Evolutionary conservation across 1,284 basidiomycete species (phyloP), one percentile per base, ranked within the genome.

Genomic region (Cutaneotrichosporon sp.): DNA sequence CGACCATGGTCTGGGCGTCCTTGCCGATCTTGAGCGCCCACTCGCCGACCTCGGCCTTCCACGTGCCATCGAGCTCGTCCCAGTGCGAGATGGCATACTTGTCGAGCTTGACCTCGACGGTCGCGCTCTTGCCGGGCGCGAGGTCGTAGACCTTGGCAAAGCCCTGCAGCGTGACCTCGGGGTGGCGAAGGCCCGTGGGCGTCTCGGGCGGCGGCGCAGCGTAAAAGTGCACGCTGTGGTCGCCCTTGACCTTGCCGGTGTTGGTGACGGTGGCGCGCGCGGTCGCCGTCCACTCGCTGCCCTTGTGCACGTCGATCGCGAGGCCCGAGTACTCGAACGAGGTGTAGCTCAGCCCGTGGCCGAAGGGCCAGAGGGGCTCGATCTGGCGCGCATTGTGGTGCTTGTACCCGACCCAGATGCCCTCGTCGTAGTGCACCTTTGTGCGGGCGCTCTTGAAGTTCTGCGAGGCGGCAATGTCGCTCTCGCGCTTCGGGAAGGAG

Each of bases 301-400:
- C 51, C 69, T 91, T 91, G 3, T 89, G 89, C 54, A 89, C 83
- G 69, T 29, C 43, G 9, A 55, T 34, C 34, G 13, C 10, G 20
- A 64, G 53, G 34, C 42, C 45, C 13, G 25, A 13, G 60, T 88
- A 82, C 18, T 79, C 74, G 80, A 94, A 94, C 0, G 84, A 85
- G 7, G 91, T 90, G 80, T 92, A 94, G 0, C 89, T 91, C 20
- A 93, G 84, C 18, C 92, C 92, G 71, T 76, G 89, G 84, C 90
- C 90, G 74, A 92, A 92, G 27, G 89, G 83, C 79, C 87, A 92
- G 14, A 86, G 82, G 2, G 90, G 88, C 16, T 80, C 77, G 60
- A 91, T 86, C 22, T 82, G 83, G 57, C 86, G 81, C 67, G 87
- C 84, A 46, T 88, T 85, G 71, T 86, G 89, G 70, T 89, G 86